Evolutionary conservation across 164 flowering plant genomes (phyloP).

Genomic region (Sedum album): DNA sequence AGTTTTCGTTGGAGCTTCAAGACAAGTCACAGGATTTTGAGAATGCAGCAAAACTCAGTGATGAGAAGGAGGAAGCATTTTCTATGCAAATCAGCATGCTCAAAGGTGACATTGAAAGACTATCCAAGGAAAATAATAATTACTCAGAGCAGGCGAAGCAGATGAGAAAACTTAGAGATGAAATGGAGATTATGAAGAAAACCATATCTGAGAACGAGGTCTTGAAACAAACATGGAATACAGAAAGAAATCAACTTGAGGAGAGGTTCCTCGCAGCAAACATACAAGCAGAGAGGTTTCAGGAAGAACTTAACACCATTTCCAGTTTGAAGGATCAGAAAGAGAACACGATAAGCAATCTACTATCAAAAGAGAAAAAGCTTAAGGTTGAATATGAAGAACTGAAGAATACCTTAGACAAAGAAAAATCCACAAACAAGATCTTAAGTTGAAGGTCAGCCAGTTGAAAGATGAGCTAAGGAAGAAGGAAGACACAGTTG

Average conservation of each 20-base stretch:
- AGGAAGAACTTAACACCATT: conserved; percentile 31
- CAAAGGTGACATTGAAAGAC: conserved; percentile 34
- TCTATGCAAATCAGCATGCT: conserved; percentile 40
- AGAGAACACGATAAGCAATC: conserved; percentile 24
- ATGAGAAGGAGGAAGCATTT: conserved; percentile 28
- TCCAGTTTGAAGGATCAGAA: conserved; percentile 38
- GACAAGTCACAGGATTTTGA: conserved; percentile 40
- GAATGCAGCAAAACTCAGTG: conserved; percentile 26
- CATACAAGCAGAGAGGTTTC: conserved; percentile 36
- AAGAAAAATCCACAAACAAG: conserved; percentile 24
- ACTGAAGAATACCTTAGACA: conserved; percentile 23
- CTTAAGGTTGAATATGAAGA: conserved; percentile 39
- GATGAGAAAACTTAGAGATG: conserved; percentile 20
- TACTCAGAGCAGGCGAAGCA: conserved; percentile 24
- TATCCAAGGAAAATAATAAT: conserved; percentile 24
- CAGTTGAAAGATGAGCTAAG: conserved; percentile 17
- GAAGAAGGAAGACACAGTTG: conserved; percentile 20
- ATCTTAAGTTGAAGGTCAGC: conserved; percentile 16
- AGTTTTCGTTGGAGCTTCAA: conserved; percentile 34
- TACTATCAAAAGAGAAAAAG: conserved; percentile 37
- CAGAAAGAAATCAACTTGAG: conserved; percentile 40
- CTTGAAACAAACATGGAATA: conserved; percentile 27
- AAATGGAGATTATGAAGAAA: conserved; percentile 24
- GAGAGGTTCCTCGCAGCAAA: conserved; percentile 23
- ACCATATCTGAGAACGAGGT: conserved; percentile 26